Percentiles rank a stretch among this genome's conserved stretches.
phyloP scores from a whole-genome alignment of 768 basidiomycete species.

The Termitomyces bulborhizus region DNA sequence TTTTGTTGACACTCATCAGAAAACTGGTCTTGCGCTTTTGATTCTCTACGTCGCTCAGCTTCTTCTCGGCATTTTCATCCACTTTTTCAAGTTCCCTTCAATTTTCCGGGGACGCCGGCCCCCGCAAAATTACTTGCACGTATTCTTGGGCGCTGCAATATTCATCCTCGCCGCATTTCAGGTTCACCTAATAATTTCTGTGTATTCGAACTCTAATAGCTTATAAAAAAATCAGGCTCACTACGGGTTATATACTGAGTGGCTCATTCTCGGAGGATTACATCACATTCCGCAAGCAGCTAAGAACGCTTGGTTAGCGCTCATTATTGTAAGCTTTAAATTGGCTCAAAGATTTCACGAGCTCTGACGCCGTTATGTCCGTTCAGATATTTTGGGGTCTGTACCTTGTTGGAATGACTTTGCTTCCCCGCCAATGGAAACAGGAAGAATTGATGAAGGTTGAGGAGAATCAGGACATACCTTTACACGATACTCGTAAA shows the following conservation, averaged over 20 bases:
- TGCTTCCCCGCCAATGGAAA: constrained; percentile 39
- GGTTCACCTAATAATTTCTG: constrained; percentile 20
- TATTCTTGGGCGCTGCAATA: constrained; percentile 45
- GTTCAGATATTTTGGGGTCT: constrained; percentile 41
- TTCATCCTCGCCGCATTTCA: constrained; percentile 49
- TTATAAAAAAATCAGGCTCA: constrained; percentile 28
- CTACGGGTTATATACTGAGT: constrained; percentile 44
- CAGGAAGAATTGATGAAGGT: constrained; percentile 28
- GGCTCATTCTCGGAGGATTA: constrained; percentile 28
- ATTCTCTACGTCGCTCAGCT: constrained; percentile 49
- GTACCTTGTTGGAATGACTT: constrained; percentile 33
- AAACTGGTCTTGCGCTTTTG: constrained; percentile 45
- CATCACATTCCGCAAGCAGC: constrained; percentile 32
- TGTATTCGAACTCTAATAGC: neutral
- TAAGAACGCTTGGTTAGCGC: constrained; percentile 41
- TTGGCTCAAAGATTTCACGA: neutral
- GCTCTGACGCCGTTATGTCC: neutral
- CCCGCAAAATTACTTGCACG: constrained; percentile 51
- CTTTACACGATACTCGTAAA: constrained; percentile 1
- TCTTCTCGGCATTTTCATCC: constrained; percentile 41
- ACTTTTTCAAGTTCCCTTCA: constrained; percentile 41
- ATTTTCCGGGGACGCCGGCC: constrained; percentile 34
- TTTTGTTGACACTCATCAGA: constrained; percentile 42
- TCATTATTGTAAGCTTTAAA: constrained; percentile 28
- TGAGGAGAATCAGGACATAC: constrained; percentile 12